Conservation (phyloP, 2,329 filamentous ascomycete species). For the Raffaelea deltoideospora region DNA sequence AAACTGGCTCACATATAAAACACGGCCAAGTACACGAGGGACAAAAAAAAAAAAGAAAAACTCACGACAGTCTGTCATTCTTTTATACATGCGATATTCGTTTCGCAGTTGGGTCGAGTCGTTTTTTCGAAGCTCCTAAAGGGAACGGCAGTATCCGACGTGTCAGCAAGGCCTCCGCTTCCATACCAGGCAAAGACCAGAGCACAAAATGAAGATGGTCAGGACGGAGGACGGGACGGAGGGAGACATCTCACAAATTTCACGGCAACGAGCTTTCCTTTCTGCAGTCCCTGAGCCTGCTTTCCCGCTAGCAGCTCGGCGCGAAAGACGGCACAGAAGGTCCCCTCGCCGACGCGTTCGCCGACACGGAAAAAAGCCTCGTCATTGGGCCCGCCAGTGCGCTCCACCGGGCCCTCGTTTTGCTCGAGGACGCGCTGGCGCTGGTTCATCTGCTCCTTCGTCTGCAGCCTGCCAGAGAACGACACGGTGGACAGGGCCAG, state of each 20-base stretch:
- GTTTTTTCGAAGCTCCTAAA: slow-evolving; percentile 8
- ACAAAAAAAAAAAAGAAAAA: not conserved
- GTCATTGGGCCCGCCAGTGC: slow-evolving; percentile 3
- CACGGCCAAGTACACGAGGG: not conserved
- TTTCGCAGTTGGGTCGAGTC: slow-evolving; percentile 10
- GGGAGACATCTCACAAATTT: slow-evolving; percentile 8
- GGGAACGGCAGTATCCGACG: not conserved
- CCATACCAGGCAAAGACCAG: too few relatives aligned
- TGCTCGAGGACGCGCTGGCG: slow-evolving; percentile 25
- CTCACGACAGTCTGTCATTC: slow-evolving; percentile 4
- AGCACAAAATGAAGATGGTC: too few relatives aligned
- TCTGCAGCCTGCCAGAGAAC: slow-evolving; percentile 34
- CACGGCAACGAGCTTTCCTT: slow-evolving; percentile 1
- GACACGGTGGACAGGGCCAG: slow-evolving; percentile 2
- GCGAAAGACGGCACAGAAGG: slow-evolving; percentile 10
- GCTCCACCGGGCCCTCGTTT: slow-evolving; percentile 2
- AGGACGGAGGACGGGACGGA: too few relatives aligned
- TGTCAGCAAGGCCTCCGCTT: not conserved
- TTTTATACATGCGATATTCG: slow-evolving; percentile 11
- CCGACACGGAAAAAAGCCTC: slow-evolving; percentile 4
- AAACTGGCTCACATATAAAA: too few relatives aligned
- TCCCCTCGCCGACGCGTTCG: slow-evolving; percentile 8
- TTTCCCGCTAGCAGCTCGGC: slow-evolving; percentile 1
- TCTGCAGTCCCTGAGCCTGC: not conserved
- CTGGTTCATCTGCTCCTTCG: slow-evolving; percentile 80